Conservation (phyloP, 2,329 filamentous ascomycete species). For the Fonsecaea nubica region DNA sequence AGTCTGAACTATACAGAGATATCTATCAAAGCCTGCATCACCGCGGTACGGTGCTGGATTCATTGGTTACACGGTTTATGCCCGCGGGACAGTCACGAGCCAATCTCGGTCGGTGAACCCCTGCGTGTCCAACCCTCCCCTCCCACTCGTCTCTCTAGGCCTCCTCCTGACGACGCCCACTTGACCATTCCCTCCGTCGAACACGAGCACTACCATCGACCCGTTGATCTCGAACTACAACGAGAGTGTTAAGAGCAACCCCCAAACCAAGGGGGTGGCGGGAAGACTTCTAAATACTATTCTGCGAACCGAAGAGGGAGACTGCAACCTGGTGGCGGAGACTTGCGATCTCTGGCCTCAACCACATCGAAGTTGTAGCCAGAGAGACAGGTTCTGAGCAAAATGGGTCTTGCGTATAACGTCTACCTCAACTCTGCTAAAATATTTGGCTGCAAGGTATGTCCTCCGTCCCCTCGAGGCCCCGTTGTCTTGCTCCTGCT, state of each 20-base stretch:
- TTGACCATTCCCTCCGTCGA: background rate
- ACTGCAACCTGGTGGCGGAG: constrained; percentile 2
- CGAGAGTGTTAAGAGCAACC: background rate
- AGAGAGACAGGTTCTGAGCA: constrained; percentile 10
- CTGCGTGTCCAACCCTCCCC: background rate
- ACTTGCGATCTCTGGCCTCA: constrained; percentile 6
- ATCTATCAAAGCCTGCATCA: background rate
- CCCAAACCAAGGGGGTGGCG: background rate
- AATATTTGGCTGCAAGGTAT: constrained; percentile 83
- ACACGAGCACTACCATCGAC: background rate
- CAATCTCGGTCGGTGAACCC: background rate
- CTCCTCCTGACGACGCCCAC: background rate
- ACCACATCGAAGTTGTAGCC: constrained; percentile 5
- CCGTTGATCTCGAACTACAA: background rate
- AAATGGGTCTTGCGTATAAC: constrained; percentile 90
- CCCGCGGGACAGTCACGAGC: background rate
- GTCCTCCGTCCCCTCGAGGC: background rate
- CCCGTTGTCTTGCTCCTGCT: background rate
- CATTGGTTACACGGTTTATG: background rate
- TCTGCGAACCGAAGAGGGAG: background rate
- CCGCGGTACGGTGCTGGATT: background rate
- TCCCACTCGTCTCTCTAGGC: background rate
- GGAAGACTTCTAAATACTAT: background rate
- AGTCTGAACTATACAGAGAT: background rate
- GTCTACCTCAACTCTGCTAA: constrained; percentile 84